Base-by-base conservation (phyloP, 2,329 filamentous ascomycete genomes). In the Sphaerulina musiva region DNA sequence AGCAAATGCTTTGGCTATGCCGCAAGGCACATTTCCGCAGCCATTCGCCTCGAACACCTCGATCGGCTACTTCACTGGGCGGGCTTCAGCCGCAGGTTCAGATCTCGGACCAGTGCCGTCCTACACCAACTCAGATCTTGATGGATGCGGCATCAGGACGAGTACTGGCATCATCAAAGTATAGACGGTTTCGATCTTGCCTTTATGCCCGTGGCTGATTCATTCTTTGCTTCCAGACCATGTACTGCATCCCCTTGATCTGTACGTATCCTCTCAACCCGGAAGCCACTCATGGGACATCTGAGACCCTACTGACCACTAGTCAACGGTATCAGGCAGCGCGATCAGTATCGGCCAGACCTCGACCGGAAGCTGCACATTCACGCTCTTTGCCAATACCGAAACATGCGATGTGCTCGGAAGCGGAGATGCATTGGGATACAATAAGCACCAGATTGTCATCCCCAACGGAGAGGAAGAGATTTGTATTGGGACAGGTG, bases 401-500 rank as follows among this genome's bases (percentile, higher is more conserved):
- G 46, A 53, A 14, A 61, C 36, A 12, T 67, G 65, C 41, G 57
- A 58, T n/a, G 52, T 56, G 11, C 17, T 51, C 39, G 51, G 41
- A 46, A 14, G 51, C 36, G 26, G 51, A 53, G 8, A 46, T 45
- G n/a, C 51, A 36, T 29, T 53, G 29, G 40, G 44, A 20, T 47
- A 51, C 48, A 29, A 53, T n/a, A 51, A 44, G 17, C 46, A 56
- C 41, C 12, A 47, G 20, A 39, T 57, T 39, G 53, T 54, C 10
- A 61, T 59, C 23, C 54, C 50, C n/a, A 54, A 53, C 38, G 56
- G 56, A 17, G 23, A 58, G 10, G 53, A 50, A 36, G 47, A 49
- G 45, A 59, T 51, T n/a, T 58, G 56, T 41, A 51, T 65, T 34
- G 45, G 51, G 29, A 62, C 59, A 2, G 64, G 61, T 17, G 63